Evolutionary conservation across 768 basidiomycete genomes (phyloP), one percentile per base, ranked within the genome.

Genomic region (Termitomyces sp.): DNA sequence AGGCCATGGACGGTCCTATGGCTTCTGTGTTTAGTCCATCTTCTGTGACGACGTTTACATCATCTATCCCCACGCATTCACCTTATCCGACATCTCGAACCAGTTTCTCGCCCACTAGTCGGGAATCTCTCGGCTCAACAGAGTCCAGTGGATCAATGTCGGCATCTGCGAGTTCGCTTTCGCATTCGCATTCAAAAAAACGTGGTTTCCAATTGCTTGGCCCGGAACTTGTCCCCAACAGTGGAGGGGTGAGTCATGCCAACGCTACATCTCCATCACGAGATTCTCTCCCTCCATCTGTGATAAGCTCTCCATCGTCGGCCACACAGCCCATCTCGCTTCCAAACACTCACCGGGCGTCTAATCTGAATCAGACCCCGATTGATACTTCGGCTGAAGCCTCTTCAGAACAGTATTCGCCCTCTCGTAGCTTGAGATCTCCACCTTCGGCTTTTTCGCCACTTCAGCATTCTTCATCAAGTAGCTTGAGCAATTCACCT

Each of bases 241-340:
- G 47, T 24, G 58, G 59, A 32, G 60, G 56, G 28, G 60, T 58
- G 11, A 66, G 60, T 36, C 41, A 57, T 18, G 59, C 60, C 2
- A 67, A 54, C 46, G 30, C 60, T 48, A 54, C 49, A 20, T 57
- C 66, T 20, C 44, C 61, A 16, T 55, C 62, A 16, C 67, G 65
- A 30, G 35, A 50, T 6, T 54, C 56, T 18, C 56, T 56, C 4
- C 60, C 62, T 7, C 33, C 44, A 18, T 60, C 66, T 2, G 24
- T 46, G 18, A 54, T 54, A 24, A 62, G 35, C n/a, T 59, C 63
- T 33, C 62, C 57, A 11, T 20, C 56, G 3, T 59, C 59, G 20
- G 54, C 61, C 6, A 59, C 61, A 4, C 66, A 68, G 13, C 33
- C 67, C 9, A 62, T 68, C 6, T 66, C 68, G 1, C 59, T 63